Conservation (phyloP, 1,139 yeast genomes). For the Wickerhamiella pararugosa region DNA sequence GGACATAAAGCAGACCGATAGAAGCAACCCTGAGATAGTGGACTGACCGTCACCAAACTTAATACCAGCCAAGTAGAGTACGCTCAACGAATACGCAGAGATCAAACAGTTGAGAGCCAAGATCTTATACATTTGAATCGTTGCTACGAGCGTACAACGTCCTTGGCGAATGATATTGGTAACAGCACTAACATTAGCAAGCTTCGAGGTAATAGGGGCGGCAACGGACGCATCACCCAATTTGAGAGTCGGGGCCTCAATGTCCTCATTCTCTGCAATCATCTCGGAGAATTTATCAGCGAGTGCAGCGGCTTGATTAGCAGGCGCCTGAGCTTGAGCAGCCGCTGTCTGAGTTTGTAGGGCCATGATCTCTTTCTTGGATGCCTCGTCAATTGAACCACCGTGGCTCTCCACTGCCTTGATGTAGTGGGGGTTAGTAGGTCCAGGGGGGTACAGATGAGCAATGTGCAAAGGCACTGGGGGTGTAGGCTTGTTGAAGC, state of each 20-base stretch:
- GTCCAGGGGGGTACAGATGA: constrained; percentile 94
- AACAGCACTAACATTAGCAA: constrained; percentile 84
- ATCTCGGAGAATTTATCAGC: constrained; percentile 65
- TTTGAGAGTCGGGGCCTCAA: constrained; percentile 83
- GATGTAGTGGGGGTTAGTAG: constrained; percentile 73
- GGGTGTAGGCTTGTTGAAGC: constrained; percentile 76
- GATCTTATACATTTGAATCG: constrained; percentile 97
- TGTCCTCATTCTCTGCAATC: constrained; percentile 54
- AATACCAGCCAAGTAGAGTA: constrained; percentile 90
- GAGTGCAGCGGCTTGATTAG: constrained; percentile 35
- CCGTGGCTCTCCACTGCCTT: constrained; percentile 78
- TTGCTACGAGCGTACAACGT: constrained; percentile 92
- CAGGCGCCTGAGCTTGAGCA: constrained; percentile 19
- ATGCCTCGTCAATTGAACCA: constrained; percentile 36
- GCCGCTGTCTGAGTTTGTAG: constrained; percentile 27
- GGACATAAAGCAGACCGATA: constrained; percentile 89
- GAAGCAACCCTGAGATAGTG: constrained; percentile 76
- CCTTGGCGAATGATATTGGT: constrained; percentile 95
- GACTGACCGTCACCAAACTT: constrained; percentile 97
- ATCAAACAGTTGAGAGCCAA: constrained; percentile 92
- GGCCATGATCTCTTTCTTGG: constrained; percentile 41
- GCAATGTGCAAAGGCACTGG: constrained; percentile 82
- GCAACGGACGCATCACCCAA: constrained; percentile 99
- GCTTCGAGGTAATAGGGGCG: constrained; percentile 94
- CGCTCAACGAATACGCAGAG: constrained; percentile 90